Conservation (phyloP, 2,329 filamentous ascomycete species). For the Septoria linicola region DNA sequence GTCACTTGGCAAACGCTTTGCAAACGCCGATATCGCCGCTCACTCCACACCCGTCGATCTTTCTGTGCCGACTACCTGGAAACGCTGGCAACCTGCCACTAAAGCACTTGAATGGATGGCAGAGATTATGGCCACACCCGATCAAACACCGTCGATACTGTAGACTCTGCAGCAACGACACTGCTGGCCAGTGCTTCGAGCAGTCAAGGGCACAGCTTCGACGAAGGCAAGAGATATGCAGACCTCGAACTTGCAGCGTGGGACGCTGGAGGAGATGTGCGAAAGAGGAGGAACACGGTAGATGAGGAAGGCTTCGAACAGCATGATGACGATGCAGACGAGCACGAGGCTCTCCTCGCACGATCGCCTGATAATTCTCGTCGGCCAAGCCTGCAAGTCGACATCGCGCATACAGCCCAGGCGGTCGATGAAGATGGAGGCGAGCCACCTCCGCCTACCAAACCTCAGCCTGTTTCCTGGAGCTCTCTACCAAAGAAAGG, state of each 20-base stretch:
- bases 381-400: no score
- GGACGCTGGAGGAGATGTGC: conserved; percentile 19
- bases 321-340: conserved; percentile 19
- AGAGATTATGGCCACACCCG: conserved; percentile 9
- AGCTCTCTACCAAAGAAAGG: conserved; percentile 70
- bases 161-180: conserved; percentile 33
- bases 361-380: background rate
- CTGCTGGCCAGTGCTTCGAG: conserved; percentile 23
- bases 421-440: conserved; percentile 19
- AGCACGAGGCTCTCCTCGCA: conserved; percentile 6
- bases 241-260: conserved; percentile 24
- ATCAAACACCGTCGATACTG: conserved; percentile 18
- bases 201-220: conserved; percentile 22
- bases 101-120: conserved; percentile 18
- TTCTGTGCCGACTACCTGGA: conserved; percentile 4
- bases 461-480: conserved; percentile 63
- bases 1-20: conserved; percentile 5
- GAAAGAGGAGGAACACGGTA: conserved; percentile 13
- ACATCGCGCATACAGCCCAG: conserved; percentile 13
- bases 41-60: conserved; percentile 6
- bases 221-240: conserved; percentile 24
- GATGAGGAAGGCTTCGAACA: conserved; percentile 7
- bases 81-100: background rate
- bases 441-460: conserved; percentile 27
- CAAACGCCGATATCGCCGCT: conserved; percentile 17